Percentiles rank a stretch among this genome's conserved stretches.
Conservation (phyloP, 1,284 basidiomycete genomes). For the Polyporus tsugae region DNA sequence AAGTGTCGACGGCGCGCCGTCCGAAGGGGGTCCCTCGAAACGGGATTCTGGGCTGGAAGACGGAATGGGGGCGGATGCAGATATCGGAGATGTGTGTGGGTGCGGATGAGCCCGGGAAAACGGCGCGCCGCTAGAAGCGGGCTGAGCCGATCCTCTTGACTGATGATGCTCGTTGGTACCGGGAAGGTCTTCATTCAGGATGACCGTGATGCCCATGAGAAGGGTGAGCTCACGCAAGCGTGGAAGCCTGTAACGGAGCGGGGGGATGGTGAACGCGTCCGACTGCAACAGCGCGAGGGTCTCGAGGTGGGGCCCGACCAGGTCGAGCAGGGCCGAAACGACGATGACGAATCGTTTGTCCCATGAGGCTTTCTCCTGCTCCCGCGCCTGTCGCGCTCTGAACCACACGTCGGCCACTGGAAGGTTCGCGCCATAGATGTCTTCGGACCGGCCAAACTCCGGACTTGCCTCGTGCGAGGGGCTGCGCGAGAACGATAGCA, state of each 20-base stretch:
- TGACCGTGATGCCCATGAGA: conserved; percentile 29
- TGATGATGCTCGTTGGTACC: not conserved
- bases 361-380: conserved; percentile 30
- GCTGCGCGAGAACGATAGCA: conserved; percentile 23
- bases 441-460: conserved; percentile 3
- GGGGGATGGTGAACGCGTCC: conserved; percentile 24
- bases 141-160: conserved; percentile 1
- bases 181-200: conserved; percentile 14
- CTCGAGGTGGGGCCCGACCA: conserved; percentile 26
- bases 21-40: not conserved
- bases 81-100: not conserved
- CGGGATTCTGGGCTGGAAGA: not conserved
- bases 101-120: not conserved
- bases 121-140: not conserved
- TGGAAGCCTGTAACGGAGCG: conserved; percentile 20
- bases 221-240: conserved; percentile 31
- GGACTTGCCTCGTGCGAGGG: conserved; percentile 9
- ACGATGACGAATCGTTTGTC: conserved; percentile 24
- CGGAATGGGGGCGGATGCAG: not conserved
- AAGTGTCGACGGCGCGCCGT: not conserved
- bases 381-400: conserved; percentile 22
- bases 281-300: conserved; percentile 30
- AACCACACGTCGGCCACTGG: conserved; percentile 19
- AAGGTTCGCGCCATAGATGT: not conserved
- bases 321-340: conserved; percentile 22